Evolutionary conservation across 768 basidiomycete genomes (phyloP), one percentile per base, ranked within the genome.

Genomic region (Mycena latifolia): DNA sequence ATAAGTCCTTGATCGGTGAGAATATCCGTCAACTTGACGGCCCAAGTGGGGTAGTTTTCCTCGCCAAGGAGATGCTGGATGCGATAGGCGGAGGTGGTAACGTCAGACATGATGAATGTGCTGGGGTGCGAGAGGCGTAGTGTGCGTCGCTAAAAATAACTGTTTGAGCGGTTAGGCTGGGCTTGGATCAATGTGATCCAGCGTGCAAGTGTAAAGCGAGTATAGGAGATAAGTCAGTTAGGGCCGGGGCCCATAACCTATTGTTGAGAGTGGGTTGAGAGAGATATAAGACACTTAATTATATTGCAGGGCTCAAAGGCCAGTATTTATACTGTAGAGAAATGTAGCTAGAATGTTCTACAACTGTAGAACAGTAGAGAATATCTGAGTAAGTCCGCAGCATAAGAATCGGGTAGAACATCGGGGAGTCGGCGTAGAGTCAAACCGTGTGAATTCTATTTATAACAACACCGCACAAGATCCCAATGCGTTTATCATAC

Each of bases 21-120:
- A n/a, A 75, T 73, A 57, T 74, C 74, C 1, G 50, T 67, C 46
- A 67, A n/a, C 18, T 67, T 67, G 31, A 67, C 55, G 17, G 61
- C 41, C 74, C 73, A 75, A 2, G 69, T 66, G 17, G 60, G 12
- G 43, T 70, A 75, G 33, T 72, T 68, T 46, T 65, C 68, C 46
- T 45, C 33, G 43, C 72, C 70, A 28, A 66, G 48, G 58, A 73
- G 66, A 18, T 56, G 67, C 37, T 72, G 65, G 48, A 74, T 74
- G 17, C 68, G 65, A 24, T 72, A 66, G 0, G 65, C 60, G 20
- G 65, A 72, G 0, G 52, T 43, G 35, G 41, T 67, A 15, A 48
- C 37, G 50, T 69, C 54, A 2, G 71, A 66, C 45, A 46, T 46
- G 45, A 25, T 46, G 18, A 24, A 25, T 43, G 41, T 56, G 12